phyloP scores from a whole-genome alignment of 805 yeast genomes.

The Suhomyces sp. region DNA sequence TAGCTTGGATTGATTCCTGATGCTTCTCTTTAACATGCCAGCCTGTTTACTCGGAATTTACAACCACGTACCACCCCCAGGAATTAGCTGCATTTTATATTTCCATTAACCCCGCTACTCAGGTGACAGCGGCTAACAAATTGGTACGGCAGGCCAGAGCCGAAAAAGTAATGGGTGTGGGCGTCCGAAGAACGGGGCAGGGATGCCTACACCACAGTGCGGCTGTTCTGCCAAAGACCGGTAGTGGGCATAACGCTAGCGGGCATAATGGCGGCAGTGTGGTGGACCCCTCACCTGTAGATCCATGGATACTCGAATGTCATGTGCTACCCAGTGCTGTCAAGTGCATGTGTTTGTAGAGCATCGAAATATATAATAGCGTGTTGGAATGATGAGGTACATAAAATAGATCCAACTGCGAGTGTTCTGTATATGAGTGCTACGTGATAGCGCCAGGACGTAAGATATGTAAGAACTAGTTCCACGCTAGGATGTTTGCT shows the following conservation, averaged over 20 bases:
- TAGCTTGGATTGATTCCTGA: neutral
- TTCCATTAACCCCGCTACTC: neutral
- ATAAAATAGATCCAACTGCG: neutral
- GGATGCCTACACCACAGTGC: neutral
- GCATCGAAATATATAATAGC: neutral
- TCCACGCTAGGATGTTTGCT: neutral
- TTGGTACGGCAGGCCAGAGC: neutral
- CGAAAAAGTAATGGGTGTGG: neutral
- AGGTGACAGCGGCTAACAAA: neutral
- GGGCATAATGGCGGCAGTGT: neutral
- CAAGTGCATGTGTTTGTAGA: neutral
- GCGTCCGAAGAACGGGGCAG: neutral
- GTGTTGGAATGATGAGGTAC: neutral
- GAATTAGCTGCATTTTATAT: neutral
- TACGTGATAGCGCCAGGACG: neutral
- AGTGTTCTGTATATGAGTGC: neutral
- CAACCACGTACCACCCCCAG: too few species aligned
- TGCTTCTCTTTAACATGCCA: neutral
- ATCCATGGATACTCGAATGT: neutral
- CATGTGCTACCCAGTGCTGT: neutral
- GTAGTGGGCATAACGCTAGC: neutral
- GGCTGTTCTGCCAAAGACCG: neutral
- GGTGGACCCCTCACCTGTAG: neutral
- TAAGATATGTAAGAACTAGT: neutral
- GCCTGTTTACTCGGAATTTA: too few species aligned